These are phyloP conservation scores for Paracoccidioides brasiliensis DNA, from an alignment of 2,329 filamentous ascomycete genomes.

Conservation along the genomic window DNA sequence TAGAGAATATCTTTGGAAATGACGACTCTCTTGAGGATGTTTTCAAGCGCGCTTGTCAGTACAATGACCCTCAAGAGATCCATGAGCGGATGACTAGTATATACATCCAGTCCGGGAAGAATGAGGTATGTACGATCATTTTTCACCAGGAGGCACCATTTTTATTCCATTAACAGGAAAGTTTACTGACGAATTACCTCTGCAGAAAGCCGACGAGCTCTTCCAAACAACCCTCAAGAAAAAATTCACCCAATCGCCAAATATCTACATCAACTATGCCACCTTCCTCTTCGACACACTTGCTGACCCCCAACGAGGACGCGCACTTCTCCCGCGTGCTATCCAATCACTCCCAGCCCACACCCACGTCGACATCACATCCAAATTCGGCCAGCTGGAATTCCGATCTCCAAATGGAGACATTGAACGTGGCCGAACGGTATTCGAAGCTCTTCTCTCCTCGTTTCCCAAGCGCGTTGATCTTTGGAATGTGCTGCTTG, in stretches of 20 bases:
- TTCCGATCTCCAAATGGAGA: constrained; percentile 75
- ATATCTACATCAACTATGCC: constrained; percentile 89
- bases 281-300: constrained; percentile 73
- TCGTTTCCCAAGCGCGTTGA: constrained; percentile 83
- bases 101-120: constrained; percentile 82
- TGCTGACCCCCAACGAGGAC: constrained; percentile 57
- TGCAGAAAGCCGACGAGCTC: constrained; percentile 71
- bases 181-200: constrained; percentile 13
- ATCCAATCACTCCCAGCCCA: constrained; percentile 64
- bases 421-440: constrained; percentile 79
- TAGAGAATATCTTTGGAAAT: constrained; percentile 81
- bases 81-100: constrained; percentile 84
- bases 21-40: constrained; percentile 71
- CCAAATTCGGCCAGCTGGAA: constrained; percentile 83
- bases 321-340: constrained; percentile 67
- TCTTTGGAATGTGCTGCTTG: constrained; percentile 83
- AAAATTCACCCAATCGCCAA: constrained; percentile 67
- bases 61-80: constrained; percentile 83
- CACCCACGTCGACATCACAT: constrained; percentile 60
- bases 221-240: constrained; percentile 84
- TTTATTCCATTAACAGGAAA: background rate
- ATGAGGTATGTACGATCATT: constrained; percentile 47
- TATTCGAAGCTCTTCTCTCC: constrained; percentile 77
- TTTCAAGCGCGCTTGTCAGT: constrained; percentile 85
- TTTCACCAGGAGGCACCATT: background rate